phyloP scores from a whole-genome alignment of 352 stramenopile genomes.

The Globisporangium lucens region DNA sequence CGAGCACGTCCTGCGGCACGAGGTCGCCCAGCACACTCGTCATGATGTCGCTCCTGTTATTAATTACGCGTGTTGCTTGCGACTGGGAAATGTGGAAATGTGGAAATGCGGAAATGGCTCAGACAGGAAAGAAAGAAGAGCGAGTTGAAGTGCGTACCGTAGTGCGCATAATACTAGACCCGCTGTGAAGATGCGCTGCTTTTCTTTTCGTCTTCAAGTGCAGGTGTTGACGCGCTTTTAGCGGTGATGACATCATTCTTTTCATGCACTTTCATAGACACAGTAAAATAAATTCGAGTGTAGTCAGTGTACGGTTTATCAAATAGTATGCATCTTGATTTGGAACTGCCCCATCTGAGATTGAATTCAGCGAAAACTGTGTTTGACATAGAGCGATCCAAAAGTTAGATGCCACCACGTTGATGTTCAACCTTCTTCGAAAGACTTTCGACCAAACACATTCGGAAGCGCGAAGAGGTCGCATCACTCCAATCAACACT shows the following conservation, averaged over 20 bases:
- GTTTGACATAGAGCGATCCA: background rate
- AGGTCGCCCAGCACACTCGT: background rate
- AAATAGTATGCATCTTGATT: background rate
- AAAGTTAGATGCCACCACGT: background rate
- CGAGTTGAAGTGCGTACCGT: constrained; percentile 1
- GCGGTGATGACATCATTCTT: background rate
- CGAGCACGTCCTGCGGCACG: constrained; percentile 6
- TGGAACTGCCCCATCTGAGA: no score
- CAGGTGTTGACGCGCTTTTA: background rate
- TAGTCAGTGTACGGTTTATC: background rate
- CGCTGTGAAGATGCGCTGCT: background rate
- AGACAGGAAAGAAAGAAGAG: background rate
- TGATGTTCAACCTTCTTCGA: background rate
- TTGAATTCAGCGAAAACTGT: background rate
- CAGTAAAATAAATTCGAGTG: background rate
- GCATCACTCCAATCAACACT: background rate
- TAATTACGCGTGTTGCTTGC: background rate
- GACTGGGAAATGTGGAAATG: constrained; percentile 1
- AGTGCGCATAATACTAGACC: background rate
- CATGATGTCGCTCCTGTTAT: background rate
- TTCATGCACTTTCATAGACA: background rate
- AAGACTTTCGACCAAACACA: background rate
- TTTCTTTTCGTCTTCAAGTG: background rate
- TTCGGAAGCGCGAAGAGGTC: background rate
- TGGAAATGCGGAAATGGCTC: constrained; percentile 1